A percentile compares a stretch with the other conserved stretches of the same genome.
phyloP scores from a whole-genome alignment of 345 rosid genomes.

The Lumnitzera racemosa region DNA sequence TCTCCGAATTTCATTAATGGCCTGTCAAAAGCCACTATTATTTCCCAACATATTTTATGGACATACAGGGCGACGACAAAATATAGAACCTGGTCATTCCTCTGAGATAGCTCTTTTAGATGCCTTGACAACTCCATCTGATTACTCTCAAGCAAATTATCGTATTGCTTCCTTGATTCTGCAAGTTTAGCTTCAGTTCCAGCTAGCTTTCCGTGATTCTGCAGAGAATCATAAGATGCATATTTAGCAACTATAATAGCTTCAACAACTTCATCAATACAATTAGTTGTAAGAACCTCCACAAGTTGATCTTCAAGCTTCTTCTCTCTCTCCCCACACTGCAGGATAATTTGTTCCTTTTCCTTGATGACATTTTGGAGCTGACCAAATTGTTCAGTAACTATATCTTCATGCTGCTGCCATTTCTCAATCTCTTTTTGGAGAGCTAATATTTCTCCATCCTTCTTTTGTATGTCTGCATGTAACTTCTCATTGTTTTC shows the following conservation, averaged over 20 bases:
- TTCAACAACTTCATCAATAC: slow-evolving; percentile 3
- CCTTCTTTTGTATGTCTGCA: slow-evolving; percentile 42
- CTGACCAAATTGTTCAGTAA: slow-evolving; percentile 49
- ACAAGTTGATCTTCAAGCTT: slow-evolving; percentile 50
- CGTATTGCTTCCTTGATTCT: slow-evolving; percentile 66
- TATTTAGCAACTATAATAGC: slow-evolving; percentile 6
- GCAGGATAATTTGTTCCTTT: slow-evolving; percentile 57
- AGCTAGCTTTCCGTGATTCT: slow-evolving; percentile 54
- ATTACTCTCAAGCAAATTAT: slow-evolving; percentile 73
- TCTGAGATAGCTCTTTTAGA: slow-evolving; percentile 84
- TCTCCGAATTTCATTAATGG: slow-evolving; percentile 75
- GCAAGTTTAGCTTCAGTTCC: slow-evolving; percentile 61
- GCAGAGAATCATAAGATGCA: slow-evolving; percentile 21
- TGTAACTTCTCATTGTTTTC: slow-evolving; percentile 39
- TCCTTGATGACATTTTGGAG: slow-evolving; percentile 48
- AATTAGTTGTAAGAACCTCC: slow-evolving; percentile 37
- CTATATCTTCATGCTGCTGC: slow-evolving; percentile 34
- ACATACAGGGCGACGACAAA: slow-evolving; percentile 12
- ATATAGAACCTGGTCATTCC: slow-evolving; percentile 71
- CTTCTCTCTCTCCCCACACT: slow-evolving; percentile 43
- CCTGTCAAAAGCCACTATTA: slow-evolving; percentile 37
- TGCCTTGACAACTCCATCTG: slow-evolving; percentile 78
- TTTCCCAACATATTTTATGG: not conserved
- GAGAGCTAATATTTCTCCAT: slow-evolving; percentile 38
- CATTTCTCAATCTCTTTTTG: slow-evolving; percentile 39